phyloP scores from a whole-genome alignment of 2,329 filamentous ascomycete species.

The Exophiala spinifera region DNA sequence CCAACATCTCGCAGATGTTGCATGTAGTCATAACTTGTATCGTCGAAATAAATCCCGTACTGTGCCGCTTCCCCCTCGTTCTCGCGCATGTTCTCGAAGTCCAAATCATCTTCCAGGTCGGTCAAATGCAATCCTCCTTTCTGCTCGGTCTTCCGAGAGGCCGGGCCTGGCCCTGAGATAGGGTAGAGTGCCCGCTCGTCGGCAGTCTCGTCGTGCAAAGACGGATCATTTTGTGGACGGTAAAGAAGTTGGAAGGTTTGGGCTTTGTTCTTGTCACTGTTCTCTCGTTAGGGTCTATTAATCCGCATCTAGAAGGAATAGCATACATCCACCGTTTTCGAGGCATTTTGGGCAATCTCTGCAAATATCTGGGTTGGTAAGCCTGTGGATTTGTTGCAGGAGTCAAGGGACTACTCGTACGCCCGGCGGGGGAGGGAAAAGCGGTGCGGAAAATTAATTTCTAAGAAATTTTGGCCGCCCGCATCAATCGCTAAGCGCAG shows the following conservation, averaged over 20 bases:
- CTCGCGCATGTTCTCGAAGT: slow-evolving; percentile 64
- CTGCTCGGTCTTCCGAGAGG: slow-evolving; percentile 29
- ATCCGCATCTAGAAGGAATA: slow-evolving; percentile 19
- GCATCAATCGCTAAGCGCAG: background rate
- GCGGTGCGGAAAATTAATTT: slow-evolving; percentile 9
- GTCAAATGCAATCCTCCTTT: slow-evolving; percentile 59
- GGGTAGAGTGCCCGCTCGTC: slow-evolving; percentile 88
- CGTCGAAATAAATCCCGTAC: slow-evolving; percentile 91
- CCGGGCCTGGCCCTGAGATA: slow-evolving; percentile 39
- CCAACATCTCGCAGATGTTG: slow-evolving; percentile 93
- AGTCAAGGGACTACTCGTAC: background rate
- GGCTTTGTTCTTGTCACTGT: slow-evolving; percentile 82
- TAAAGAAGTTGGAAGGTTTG: slow-evolving; percentile 93
- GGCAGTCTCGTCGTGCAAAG: slow-evolving; percentile 87
- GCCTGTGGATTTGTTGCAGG: background rate
- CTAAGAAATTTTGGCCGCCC: slow-evolving; percentile 7
- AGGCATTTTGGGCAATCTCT: slow-evolving; percentile 35
- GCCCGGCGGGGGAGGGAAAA: background rate
- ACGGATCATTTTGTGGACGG: slow-evolving; percentile 93
- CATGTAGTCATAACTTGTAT: slow-evolving; percentile 98
- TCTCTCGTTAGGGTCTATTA: slow-evolving; percentile 31
- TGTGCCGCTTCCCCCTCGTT: slow-evolving; percentile 97
- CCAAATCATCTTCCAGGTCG: slow-evolving; percentile 74
- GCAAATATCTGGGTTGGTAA: background rate
- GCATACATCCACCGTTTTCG: slow-evolving; percentile 72